Evolutionary conservation across 257 asterid species (phyloP).

Genomic region (Cordia subcordata): DNA sequence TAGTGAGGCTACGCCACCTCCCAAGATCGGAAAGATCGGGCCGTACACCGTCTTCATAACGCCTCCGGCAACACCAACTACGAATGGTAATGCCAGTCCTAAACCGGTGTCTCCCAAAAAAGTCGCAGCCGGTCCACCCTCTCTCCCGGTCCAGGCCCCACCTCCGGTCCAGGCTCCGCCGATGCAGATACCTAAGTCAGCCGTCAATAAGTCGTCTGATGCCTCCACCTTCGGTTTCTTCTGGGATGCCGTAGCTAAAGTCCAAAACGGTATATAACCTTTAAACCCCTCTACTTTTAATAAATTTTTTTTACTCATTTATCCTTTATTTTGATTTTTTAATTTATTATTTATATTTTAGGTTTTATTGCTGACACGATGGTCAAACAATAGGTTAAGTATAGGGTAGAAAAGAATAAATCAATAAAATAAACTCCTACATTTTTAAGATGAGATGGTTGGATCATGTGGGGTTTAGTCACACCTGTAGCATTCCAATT

Average conservation of each 20-base stretch:
- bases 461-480: no score
- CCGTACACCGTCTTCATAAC: conserved; percentile 97
- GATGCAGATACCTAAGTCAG: conserved; percentile 41
- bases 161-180: conserved; percentile 95
- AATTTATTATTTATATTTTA: background rate
- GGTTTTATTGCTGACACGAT: no score
- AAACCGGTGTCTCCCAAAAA: conserved; percentile 35
- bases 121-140: conserved; percentile 31
- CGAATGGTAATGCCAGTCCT: conserved; percentile 10
- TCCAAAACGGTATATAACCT: conserved; percentile 75
- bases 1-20: conserved; percentile 36
- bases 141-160: conserved; percentile 27
- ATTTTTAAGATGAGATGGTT: no score
- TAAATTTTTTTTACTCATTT: background rate
- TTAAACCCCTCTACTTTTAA: background rate
- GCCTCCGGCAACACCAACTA: conserved; percentile 67
- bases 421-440: no score
- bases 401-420: no score
- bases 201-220: conserved; percentile 20
- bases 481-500: no score
- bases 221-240: conserved; percentile 60
- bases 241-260: conserved; percentile 79
- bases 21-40: conserved; percentile 98
- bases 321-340: background rate
- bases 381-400: no score